Evolutionary conservation across 164 flowering plant genomes (phyloP).

Genomic region (Paratinospora sagittata): DNA sequence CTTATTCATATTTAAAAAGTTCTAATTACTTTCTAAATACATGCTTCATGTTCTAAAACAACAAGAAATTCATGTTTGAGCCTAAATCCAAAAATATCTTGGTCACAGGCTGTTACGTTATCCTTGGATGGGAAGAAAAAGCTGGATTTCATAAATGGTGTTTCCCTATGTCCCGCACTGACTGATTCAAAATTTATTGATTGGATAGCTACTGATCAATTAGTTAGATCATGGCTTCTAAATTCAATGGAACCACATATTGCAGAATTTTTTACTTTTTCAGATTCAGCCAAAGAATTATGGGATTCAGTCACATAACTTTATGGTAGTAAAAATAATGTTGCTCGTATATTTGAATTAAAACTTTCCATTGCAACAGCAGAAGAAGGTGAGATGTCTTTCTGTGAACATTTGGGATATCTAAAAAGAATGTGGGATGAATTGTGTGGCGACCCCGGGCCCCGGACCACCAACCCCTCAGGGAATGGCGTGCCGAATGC

Average conservation of each 20-base stretch:
- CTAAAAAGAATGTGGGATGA: not conserved
- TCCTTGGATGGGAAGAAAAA: slow-evolving; percentile 7
- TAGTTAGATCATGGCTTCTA: slow-evolving; percentile 1
- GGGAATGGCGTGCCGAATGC: too few relatives aligned
- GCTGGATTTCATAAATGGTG: slow-evolving; percentile 7
- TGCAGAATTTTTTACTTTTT: slow-evolving; percentile 8
- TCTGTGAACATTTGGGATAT: not conserved
- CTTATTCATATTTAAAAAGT: too few relatives aligned
- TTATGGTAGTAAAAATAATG: slow-evolving; percentile 12
- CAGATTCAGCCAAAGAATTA: not conserved
- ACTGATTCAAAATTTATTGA: not conserved
- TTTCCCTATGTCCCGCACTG: not conserved
- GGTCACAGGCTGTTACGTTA: not conserved
- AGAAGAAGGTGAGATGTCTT: not conserved
- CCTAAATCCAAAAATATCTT: not conserved
- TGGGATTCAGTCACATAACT: slow-evolving; percentile 3
- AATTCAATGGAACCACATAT: slow-evolving; percentile 11
- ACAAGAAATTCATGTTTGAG: not conserved
- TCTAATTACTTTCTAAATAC: too few relatives aligned
- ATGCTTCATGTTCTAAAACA: too few relatives aligned
- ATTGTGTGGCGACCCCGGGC: too few relatives aligned
- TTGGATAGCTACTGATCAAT: not conserved
- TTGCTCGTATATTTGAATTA: slow-evolving; percentile 4
- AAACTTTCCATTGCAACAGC: not conserved
- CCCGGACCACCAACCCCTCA: too few relatives aligned